Base-by-base conservation (phyloP, 2,329 filamentous ascomycete genomes). In the Scedosporium aurantiacum region DNA sequence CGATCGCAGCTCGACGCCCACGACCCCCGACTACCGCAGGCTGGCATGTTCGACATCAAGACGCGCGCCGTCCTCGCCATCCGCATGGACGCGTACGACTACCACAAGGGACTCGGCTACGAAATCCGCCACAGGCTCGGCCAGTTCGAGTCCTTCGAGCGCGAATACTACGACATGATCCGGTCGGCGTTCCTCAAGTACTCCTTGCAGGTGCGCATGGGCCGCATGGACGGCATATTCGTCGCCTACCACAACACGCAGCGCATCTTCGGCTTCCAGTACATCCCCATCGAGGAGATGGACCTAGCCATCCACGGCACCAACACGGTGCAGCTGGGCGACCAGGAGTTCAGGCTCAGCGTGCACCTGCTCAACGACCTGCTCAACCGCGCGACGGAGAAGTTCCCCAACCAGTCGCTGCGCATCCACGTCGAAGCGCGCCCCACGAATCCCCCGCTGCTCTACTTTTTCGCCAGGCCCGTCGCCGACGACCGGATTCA, bases 211-310 rank as follows among this genome's bases (percentile, higher is more conserved):
- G 95, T 93, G 28, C 89, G 94, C 54, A 95, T 99, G 84, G 94
- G 95, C 18, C 86, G 92, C 58, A 99, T 99, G 95, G 93, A 99
- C 70, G 94, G 94, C 60, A 97, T 97, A 58, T 99, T 97, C 70
- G 89, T 97, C 23, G 94, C 94, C 2, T 99, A 86, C 71, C 94
- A 99, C 77, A 99, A 99, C 71, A 90, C 91, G 2, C 82, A 92
- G 73, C 88, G 92, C 61, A 96, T 99, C 58, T 99, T 99, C 70
- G 94, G 94, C 5, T 99, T 99, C 73, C 94, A 99, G 73, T 99
- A 99, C 71, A 82, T 99, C 63, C 86, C 86, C 63, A 75, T 97
- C 14, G 71, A 83, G 3, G 94, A 99, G 70, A 91, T 99, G 88
- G 94, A 99, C 71, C 71, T 80, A n/a, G 83, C 90, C 0, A 74